Evolutionary conservation across 129 eudicot species (phyloP).

Genomic region (Flaveria sonorensis): DNA sequence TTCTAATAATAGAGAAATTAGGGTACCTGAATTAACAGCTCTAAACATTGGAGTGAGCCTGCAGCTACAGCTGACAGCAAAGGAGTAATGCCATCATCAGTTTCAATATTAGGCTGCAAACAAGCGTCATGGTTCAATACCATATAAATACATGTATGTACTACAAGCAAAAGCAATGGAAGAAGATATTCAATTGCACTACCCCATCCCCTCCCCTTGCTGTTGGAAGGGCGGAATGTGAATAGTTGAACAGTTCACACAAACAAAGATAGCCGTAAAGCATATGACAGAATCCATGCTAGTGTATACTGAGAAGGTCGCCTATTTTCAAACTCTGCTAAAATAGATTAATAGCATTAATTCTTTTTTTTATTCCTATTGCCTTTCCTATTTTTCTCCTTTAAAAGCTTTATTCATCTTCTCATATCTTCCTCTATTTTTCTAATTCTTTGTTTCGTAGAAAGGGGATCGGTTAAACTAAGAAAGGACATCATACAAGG

Average conservation of each 20-base stretch:
- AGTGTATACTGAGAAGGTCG: not conserved
- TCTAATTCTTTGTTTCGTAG: not conserved
- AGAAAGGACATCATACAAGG: not conserved
- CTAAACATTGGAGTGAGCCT: constrained; percentile 76
- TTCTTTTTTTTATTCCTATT: not conserved
- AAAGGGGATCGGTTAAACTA: not conserved
- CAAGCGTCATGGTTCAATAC: constrained; percentile 3
- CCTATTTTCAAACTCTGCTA: not conserved
- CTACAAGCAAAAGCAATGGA: not conserved
- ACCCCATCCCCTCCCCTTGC: not conserved
- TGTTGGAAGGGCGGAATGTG: not conserved
- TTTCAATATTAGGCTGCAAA: constrained; percentile 88
- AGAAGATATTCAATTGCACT: not conserved
- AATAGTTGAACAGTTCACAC: not conserved
- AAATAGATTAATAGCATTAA: not conserved
- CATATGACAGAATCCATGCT: not conserved
- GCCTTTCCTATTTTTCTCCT: constrained; percentile 3
- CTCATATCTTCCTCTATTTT: not conserved
- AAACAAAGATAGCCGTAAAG: not conserved
- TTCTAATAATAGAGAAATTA: not conserved
- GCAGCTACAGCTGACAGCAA: constrained; percentile 92
- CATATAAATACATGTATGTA: not conserved
- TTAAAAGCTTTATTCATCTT: not conserved
- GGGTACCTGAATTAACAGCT: constrained; percentile 73
- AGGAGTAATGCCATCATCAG: constrained; percentile 88